These are phyloP conservation scores for Diaporthe caulivora DNA, from an alignment of 2,329 filamentous ascomycete genomes.

Conservation along the genomic window DNA sequence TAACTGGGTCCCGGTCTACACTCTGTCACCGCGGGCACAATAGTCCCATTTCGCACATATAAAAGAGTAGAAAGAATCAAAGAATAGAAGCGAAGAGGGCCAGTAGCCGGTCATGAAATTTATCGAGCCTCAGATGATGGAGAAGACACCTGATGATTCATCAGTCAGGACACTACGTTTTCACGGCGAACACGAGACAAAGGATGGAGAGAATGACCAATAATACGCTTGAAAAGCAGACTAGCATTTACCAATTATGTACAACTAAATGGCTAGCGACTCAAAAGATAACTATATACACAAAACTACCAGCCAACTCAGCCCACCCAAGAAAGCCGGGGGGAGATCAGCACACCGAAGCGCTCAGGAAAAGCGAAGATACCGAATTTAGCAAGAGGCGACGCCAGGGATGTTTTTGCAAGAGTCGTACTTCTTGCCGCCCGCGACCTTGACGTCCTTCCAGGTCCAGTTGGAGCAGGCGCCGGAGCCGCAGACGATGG, in stretches of 20 bases:
- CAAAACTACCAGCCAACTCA: neutral
- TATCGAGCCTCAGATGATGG: neutral
- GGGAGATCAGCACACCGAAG: neutral
- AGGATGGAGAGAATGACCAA: neutral
- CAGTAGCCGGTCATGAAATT: neutral
- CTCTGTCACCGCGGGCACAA: too few species aligned
- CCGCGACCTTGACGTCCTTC: conserved; percentile 29
- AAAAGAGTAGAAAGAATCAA: too few species aligned
- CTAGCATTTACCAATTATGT: conserved; percentile 22
- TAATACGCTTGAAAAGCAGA: neutral
- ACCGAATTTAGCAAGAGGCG: conserved; percentile 10
- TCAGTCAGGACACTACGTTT: neutral
- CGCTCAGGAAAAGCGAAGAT: neutral
- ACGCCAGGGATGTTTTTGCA: conserved; percentile 36
- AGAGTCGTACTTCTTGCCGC: conserved; percentile 22
- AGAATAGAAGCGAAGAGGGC: neutral
- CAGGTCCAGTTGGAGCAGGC: conserved; percentile 39
- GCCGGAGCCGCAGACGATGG: conserved; percentile 37
- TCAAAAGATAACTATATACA: conserved; percentile 29
- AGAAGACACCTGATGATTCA: too few species aligned
- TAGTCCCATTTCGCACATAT: too few species aligned
- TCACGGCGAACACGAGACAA: neutral
- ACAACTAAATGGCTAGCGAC: conserved; percentile 13
- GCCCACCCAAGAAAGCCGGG: neutral
- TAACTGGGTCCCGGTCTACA: too few species aligned